A percentile compares a stretch with the other conserved stretches of the same genome.
Conservation (phyloP, 75 land plant genomes). For the Cunninghamia lanceolata region DNA sequence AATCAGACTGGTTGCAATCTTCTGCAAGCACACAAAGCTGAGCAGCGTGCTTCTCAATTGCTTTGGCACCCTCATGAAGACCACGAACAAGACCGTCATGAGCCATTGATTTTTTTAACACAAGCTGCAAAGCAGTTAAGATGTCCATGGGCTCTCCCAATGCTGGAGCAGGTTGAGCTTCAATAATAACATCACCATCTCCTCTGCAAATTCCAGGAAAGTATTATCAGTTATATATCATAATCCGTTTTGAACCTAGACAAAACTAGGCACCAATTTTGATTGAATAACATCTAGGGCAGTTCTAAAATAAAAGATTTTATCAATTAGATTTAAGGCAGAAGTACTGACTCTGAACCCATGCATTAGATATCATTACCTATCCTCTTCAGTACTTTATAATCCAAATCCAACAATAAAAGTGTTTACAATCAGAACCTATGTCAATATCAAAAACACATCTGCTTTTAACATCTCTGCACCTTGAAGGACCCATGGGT, state of each 20-base stretch:
- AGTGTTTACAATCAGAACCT: neutral
- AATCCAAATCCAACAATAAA: neutral
- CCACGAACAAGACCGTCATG: conserved; percentile 52
- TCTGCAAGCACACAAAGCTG: conserved; percentile 59
- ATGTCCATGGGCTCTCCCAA: conserved; percentile 56
- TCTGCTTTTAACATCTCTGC: neutral
- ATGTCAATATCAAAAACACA: neutral
- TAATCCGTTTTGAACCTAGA: neutral
- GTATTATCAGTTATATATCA: neutral
- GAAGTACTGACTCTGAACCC: neutral
- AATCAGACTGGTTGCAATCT: conserved; percentile 68
- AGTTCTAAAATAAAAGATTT: neutral
- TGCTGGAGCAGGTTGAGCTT: conserved; percentile 21
- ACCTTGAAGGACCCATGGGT: neutral
- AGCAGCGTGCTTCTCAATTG: conserved; percentile 60
- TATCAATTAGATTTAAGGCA: neutral
- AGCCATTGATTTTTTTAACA: conserved; percentile 49
- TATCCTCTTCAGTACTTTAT: neutral
- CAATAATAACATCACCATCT: too few species aligned
- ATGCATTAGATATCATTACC: neutral
- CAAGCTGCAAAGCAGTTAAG: conserved; percentile 49
- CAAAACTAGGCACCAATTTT: neutral
- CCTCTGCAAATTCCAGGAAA: conserved; percentile 12
- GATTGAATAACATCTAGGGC: neutral
- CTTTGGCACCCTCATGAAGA: conserved; percentile 55